Percentiles rank a stretch among this genome's conserved stretches.
phyloP scores from a whole-genome alignment of 441 rosid species.

The Biscutella laevigata region DNA sequence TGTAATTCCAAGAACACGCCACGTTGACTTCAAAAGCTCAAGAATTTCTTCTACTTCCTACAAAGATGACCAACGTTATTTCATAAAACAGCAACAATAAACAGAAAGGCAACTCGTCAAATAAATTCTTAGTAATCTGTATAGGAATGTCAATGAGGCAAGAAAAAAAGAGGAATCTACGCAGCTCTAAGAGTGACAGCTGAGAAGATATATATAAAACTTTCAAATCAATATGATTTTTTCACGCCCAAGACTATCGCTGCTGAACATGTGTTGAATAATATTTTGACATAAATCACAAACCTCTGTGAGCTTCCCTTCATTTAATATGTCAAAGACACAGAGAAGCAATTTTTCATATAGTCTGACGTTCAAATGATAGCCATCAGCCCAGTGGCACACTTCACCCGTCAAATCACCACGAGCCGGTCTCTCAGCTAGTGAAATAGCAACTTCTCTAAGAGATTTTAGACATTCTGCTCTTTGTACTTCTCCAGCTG shows the following conservation, averaged over 20 bases:
- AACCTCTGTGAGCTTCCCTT: slow-evolving; percentile 93
- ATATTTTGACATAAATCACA: slow-evolving; percentile 23
- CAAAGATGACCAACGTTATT: slow-evolving; percentile 14
- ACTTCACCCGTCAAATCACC: slow-evolving; percentile 99
- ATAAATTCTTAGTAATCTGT: not conserved
- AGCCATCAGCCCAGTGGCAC: slow-evolving; percentile 99
- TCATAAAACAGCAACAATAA: slow-evolving; percentile 14
- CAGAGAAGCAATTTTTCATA: slow-evolving; percentile 91
- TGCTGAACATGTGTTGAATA: slow-evolving; percentile 1
- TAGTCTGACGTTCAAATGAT: slow-evolving; percentile 81
- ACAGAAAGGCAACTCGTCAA: not conserved
- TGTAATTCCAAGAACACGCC: slow-evolving; percentile 94
- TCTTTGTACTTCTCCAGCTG: slow-evolving; percentile 86
- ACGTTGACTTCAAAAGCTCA: slow-evolving; percentile 89
- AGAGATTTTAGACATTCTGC: slow-evolving; percentile 89
- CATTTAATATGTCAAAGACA: slow-evolving; percentile 89
- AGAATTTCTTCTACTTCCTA: slow-evolving; percentile 99
- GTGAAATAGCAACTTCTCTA: slow-evolving; percentile 76
- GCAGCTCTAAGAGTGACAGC: slow-evolving; percentile 8
- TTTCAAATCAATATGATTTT: not conserved
- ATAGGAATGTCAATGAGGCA: not conserved
- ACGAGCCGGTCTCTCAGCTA: slow-evolving; percentile 97
- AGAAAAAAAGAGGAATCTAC: not conserved
- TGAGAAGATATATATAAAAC: not conserved
- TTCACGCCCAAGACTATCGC: not conserved